phyloP scores from a whole-genome alignment of 805 yeast species.

The Yamadazyma tumulicola region DNA sequence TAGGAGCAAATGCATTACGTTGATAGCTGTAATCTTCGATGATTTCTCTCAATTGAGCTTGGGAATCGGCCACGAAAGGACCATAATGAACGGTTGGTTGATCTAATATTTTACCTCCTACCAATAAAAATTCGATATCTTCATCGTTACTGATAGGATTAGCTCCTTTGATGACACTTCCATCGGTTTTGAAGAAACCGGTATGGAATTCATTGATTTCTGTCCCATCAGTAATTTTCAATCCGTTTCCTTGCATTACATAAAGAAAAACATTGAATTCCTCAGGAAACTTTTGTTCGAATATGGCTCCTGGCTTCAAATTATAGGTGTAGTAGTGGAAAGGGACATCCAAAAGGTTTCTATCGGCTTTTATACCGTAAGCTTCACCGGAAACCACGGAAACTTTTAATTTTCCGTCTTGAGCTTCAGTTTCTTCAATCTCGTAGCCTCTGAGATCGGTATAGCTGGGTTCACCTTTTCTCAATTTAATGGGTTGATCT shows the following conservation, averaged over 20 bases:
- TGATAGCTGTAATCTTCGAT: constrained; percentile 69
- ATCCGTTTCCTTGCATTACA: constrained; percentile 54
- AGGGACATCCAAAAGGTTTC: constrained; percentile 80
- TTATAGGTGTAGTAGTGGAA: constrained; percentile 67
- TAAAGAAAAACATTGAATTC: constrained; percentile 71
- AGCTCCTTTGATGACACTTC: constrained; percentile 55
- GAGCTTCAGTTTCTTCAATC: constrained; percentile 65
- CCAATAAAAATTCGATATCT: constrained; percentile 60
- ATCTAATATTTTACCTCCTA: constrained; percentile 71
- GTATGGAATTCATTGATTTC: constrained; percentile 44
- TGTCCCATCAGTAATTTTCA: constrained; percentile 45
- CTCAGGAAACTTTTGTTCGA: constrained; percentile 55
- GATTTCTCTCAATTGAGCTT: constrained; percentile 64
- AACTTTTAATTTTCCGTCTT: constrained; percentile 58
- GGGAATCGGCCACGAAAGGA: constrained; percentile 79
- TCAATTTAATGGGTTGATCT: constrained; percentile 65
- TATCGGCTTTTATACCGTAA: constrained; percentile 69
- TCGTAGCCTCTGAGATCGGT: constrained; percentile 70
- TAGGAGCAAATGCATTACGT: constrained; percentile 66
- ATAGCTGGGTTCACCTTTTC: constrained; percentile 68
- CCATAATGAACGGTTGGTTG: constrained; percentile 85
- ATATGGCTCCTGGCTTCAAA: constrained; percentile 62
- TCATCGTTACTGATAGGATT: constrained; percentile 38
- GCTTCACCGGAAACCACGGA: constrained; percentile 76
- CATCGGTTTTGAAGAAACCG: constrained; percentile 67